A percentile compares a stretch with the other conserved stretches of the same genome.
These are phyloP conservation scores for Polytrichum commune DNA, from an alignment of 225 moss, liverwort and hornwort species.

Conservation along the genomic window DNA sequence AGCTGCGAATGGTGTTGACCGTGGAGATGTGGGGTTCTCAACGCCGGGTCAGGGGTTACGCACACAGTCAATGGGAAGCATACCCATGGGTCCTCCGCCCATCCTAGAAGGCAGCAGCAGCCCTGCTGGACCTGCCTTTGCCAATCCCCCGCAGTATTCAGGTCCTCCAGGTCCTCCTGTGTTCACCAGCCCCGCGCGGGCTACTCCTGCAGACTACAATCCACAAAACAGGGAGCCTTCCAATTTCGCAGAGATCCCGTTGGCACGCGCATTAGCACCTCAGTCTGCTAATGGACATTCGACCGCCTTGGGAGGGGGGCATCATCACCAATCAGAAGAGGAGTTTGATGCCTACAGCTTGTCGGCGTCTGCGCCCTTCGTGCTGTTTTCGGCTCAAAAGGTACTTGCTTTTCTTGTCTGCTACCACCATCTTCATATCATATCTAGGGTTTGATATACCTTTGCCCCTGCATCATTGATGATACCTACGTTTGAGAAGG, in stretches of 20 bases:
- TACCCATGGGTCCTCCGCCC: constrained; percentile 68
- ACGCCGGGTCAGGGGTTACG: constrained; percentile 17
- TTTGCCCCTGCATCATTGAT: too few relatives aligned
- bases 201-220: constrained; percentile 48
- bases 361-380: constrained; percentile 77
- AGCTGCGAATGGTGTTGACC: constrained; percentile 25
- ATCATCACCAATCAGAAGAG: constrained; percentile 52
- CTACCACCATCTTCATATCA: not conserved
- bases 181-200: constrained; percentile 61
- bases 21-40: constrained; percentile 20
- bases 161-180: constrained; percentile 58
- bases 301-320: constrained; percentile 28
- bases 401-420: constrained; percentile 25
- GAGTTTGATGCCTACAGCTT: constrained; percentile 80
- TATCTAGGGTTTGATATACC: too few relatives aligned
- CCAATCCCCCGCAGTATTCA: constrained; percentile 32
- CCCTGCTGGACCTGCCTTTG: constrained; percentile 28
- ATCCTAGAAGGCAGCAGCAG: constrained; percentile 8
- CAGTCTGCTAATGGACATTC: constrained; percentile 34
- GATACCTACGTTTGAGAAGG: too few relatives aligned
- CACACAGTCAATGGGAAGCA: constrained; percentile 44
- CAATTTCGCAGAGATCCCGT: constrained; percentile 84
- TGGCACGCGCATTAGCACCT: constrained; percentile 46
- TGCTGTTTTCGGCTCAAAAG: constrained; percentile 89
- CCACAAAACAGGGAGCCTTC: constrained; percentile 45